Evolutionary conservation across 768 basidiomycete genomes (phyloP).

Genomic region (Lactifluus subvellereus): DNA sequence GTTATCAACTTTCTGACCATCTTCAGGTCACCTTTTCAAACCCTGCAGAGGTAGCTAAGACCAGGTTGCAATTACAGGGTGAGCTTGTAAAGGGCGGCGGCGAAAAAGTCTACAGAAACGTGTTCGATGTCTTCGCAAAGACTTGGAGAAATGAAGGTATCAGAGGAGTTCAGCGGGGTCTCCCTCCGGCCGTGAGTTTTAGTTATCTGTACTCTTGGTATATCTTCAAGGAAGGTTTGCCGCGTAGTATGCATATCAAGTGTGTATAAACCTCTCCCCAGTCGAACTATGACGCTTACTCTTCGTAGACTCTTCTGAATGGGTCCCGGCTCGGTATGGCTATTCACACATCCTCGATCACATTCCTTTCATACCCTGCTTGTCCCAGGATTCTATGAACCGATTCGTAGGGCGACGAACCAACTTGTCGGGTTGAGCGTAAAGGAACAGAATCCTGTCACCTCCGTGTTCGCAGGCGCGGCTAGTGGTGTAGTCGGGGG

Average conservation of each 20-base stretch:
- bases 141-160: constrained; percentile 89
- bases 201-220: neutral
- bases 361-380: neutral
- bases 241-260: constrained; percentile 84
- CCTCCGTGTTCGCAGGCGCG: constrained; percentile 83
- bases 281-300: neutral
- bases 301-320: constrained; percentile 74
- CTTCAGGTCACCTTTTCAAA: constrained; percentile 76
- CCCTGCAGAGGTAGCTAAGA: constrained; percentile 84
- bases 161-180: constrained; percentile 87
- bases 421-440: constrained; percentile 54
- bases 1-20: neutral
- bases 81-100: constrained; percentile 76
- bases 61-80: constrained; percentile 92
- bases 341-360: constrained; percentile 5
- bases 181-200: constrained; percentile 74
- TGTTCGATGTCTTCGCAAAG: constrained; percentile 80
- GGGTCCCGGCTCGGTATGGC: constrained; percentile 76
- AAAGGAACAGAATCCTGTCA: constrained; percentile 62
- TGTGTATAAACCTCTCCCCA: constrained; percentile 33
- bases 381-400: constrained; percentile 88
- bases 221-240: constrained; percentile 10
- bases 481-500: constrained; percentile 88
- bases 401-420: constrained; percentile 72
- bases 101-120: constrained; percentile 79